Evolutionary conservation across 2,329 filamentous ascomycete genomes (phyloP).

Genomic region (Ciborinia camelliae): DNA sequence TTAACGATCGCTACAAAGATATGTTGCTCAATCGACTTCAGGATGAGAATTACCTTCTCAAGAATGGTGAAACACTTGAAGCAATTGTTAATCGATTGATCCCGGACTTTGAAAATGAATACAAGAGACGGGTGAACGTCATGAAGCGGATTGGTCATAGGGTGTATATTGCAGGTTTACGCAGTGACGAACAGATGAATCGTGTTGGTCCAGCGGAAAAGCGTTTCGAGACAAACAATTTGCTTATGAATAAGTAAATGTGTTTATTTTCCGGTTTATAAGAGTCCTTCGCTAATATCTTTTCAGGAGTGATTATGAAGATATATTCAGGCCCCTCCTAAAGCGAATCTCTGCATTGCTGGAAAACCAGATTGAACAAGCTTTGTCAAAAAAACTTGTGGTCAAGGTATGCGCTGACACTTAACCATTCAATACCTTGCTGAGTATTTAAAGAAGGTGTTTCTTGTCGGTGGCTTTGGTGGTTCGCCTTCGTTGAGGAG

Average conservation of each 20-base stretch:
- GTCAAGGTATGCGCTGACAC: constrained; percentile 18
- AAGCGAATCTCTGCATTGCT: constrained; percentile 19
- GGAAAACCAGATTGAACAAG: constrained; percentile 19
- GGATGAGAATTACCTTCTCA: constrained; percentile 19
- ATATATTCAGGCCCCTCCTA: constrained; percentile 24
- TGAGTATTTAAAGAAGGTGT: constrained; percentile 24
- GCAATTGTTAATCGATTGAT: constrained; percentile 17
- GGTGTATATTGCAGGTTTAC: constrained; percentile 21
- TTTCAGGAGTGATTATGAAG: constrained; percentile 25
- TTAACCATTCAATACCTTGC: background rate
- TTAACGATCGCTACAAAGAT: constrained; percentile 19
- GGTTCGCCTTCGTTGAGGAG: constrained; percentile 24
- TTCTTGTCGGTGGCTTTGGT: constrained; percentile 32
- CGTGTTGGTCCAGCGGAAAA: constrained; percentile 17
- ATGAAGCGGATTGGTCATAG: background rate
- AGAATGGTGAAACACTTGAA: constrained; percentile 18
- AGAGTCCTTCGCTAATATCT: background rate
- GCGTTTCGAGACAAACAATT: constrained; percentile 19
- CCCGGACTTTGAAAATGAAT: constrained; percentile 20
- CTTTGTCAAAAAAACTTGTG: constrained; percentile 14
- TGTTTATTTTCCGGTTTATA: background rate
- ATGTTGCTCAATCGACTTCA: constrained; percentile 13
- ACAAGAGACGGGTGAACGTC: constrained; percentile 15
- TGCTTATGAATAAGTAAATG: constrained; percentile 22
- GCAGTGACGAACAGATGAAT: constrained; percentile 18